These are phyloP conservation scores for Claviceps humidiphila DNA, from an alignment of 2,329 filamentous ascomycete genomes.

Conservation along the genomic window DNA sequence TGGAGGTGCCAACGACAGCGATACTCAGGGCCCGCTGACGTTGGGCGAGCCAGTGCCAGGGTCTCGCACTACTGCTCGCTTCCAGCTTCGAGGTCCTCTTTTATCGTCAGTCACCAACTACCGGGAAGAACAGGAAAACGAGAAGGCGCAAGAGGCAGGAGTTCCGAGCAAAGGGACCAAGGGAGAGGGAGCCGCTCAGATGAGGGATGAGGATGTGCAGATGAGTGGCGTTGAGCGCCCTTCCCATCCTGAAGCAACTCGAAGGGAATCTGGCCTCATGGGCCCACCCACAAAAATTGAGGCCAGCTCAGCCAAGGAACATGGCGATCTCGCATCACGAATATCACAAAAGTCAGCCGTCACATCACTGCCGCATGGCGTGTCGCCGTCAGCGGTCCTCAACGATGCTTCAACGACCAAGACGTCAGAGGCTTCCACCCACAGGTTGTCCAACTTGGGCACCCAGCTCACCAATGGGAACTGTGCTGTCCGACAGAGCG, in stretches of 20 bases:
- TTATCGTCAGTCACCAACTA: constrained; percentile 39
- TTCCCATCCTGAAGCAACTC: constrained; percentile 29
- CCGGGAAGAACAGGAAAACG: constrained; percentile 43
- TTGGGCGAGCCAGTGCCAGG: constrained; percentile 54
- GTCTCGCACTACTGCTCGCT: constrained; percentile 34
- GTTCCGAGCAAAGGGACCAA: constrained; percentile 38
- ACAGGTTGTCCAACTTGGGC: constrained; percentile 51
- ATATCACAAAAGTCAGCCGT: constrained; percentile 52
- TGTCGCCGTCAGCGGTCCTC: constrained; percentile 44
- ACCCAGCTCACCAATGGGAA: constrained; percentile 61
- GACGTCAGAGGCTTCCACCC: constrained; percentile 57
- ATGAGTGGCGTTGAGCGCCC: constrained; percentile 46
- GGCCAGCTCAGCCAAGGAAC: constrained; percentile 23
- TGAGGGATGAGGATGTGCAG: constrained; percentile 33
- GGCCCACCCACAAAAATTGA: constrained; percentile 30
- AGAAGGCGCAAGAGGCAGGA: constrained; percentile 13
- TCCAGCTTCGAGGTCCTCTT: constrained; percentile 41
- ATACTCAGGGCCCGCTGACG: constrained; percentile 42
- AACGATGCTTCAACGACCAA: constrained; percentile 96
- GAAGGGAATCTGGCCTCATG: constrained; percentile 30
- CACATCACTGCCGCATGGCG: constrained; percentile 42
- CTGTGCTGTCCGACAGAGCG: constrained; percentile 31
- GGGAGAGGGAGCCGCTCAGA: not conserved
- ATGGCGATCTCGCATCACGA: constrained; percentile 39
- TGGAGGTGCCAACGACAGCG: constrained; percentile 35